phyloP scores from a whole-genome alignment of 352 stramenopile genomes.

The Globisporangium cystogenes region DNA sequence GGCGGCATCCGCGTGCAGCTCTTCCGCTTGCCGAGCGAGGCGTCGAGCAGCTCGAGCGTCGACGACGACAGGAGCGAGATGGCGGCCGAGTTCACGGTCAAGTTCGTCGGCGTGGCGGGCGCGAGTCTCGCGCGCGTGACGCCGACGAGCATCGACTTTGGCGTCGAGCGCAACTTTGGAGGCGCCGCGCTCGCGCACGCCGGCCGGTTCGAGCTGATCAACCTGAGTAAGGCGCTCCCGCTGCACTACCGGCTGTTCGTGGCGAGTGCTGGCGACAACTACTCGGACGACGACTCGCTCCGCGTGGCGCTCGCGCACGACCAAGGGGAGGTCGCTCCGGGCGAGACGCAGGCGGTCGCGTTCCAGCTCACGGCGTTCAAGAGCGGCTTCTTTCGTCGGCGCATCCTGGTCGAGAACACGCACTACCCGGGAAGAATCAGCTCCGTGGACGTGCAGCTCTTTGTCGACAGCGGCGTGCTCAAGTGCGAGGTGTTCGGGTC shows the following conservation, averaged over 20 bases:
- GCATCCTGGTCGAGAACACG: constrained; percentile 81
- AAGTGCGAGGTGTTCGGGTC: constrained; percentile 26
- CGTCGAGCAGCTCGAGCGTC: not conserved
- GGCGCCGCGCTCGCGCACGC: constrained; percentile 44
- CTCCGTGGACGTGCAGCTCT: constrained; percentile 71
- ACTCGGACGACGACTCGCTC: constrained; percentile 71
- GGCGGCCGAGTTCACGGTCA: constrained; percentile 84
- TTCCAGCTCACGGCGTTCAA: constrained; percentile 65
- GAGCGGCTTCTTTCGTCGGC: constrained; percentile 72
- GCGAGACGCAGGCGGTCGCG: constrained; percentile 42
- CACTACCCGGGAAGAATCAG: constrained; percentile 79
- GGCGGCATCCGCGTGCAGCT: constrained; percentile 86
- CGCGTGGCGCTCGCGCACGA: constrained; percentile 62
- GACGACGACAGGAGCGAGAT: constrained; percentile 67
- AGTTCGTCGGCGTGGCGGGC: constrained; percentile 81
- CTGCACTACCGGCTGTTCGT: constrained; percentile 74
- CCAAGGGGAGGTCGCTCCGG: constrained; percentile 65
- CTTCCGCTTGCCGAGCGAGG: constrained; percentile 28
- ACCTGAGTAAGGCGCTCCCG: constrained; percentile 76
- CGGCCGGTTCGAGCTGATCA: constrained; percentile 72
- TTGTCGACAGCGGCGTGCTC: constrained; percentile 73
- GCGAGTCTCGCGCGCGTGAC: constrained; percentile 71
- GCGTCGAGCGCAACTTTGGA: constrained; percentile 62
- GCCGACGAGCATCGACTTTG: constrained; percentile 68
- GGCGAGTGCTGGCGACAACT: constrained; percentile 46